These are phyloP conservation scores for Rhodotorula graminis DNA, from an alignment of 768 basidiomycete genomes.

Conservation along the genomic window DNA sequence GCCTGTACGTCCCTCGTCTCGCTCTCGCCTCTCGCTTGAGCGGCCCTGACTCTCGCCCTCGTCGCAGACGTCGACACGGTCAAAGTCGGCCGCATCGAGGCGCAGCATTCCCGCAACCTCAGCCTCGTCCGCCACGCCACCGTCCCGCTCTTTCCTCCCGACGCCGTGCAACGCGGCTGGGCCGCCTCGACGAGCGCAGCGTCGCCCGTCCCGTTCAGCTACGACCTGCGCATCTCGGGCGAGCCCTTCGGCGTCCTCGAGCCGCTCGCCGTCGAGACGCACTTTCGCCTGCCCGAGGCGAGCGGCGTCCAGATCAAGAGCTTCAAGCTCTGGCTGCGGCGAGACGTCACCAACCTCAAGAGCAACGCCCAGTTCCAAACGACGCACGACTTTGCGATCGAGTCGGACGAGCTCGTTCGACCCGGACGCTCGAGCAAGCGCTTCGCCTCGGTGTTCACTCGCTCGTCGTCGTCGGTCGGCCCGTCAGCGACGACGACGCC, in stretches of 20 bases:
- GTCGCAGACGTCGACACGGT: not conserved
- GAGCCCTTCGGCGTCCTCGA: slow-evolving; percentile 5
- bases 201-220: slow-evolving; percentile 5
- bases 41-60: not conserved
- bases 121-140: not conserved
- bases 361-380: not conserved
- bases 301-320: slow-evolving; percentile 3
- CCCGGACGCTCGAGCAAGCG: not conserved
- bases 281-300: not conserved
- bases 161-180: not conserved
- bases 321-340: slow-evolving; percentile 4
- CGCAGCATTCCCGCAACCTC: not conserved
- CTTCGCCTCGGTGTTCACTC: not conserved
- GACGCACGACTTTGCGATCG: not conserved
- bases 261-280: slow-evolving; percentile 4
- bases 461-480: not conserved
- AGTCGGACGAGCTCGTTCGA: not conserved
- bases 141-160: not conserved
- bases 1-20: not conserved
- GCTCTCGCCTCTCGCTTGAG: not conserved
- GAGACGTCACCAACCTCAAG: not conserved
- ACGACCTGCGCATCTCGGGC: slow-evolving; percentile 17
- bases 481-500: slow-evolving; percentile 1
- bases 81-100: not conserved
- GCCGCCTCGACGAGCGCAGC: not conserved